These are phyloP conservation scores for Clarireedia homoeocarpa DNA, from an alignment of 2,329 filamentous ascomycete genomes.

Conservation along the genomic window DNA sequence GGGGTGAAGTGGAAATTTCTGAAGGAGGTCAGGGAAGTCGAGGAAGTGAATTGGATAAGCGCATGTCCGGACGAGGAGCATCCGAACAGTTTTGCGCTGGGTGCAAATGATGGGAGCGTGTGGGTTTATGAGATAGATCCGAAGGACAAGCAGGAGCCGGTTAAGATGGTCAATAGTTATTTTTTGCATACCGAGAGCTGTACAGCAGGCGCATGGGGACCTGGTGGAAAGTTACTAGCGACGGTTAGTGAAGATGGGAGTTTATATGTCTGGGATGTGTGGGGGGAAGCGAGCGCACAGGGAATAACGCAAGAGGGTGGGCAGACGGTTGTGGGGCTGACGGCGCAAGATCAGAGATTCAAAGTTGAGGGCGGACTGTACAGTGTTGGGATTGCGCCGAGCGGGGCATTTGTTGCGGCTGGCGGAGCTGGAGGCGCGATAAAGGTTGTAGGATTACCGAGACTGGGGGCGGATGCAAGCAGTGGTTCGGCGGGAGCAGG, in stretches of 20 bases:
- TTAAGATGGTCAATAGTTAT: constrained; percentile 84
- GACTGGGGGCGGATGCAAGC: constrained; percentile 32
- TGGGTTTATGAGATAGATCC: constrained; percentile 90
- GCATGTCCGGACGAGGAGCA: constrained; percentile 64
- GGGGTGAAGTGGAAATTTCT: constrained; percentile 56
- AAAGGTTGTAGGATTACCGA: constrained; percentile 76
- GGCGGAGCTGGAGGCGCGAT: constrained; percentile 84
- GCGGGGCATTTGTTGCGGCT: constrained; percentile 70
- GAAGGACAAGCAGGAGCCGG: constrained; percentile 48
- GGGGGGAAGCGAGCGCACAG: constrained; percentile 34
- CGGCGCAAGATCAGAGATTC: constrained; percentile 79
- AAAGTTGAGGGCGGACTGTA: constrained; percentile 86
- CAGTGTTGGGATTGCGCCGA: constrained; percentile 76
- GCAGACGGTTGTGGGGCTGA: constrained; percentile 68
- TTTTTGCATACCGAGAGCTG: constrained; percentile 82
- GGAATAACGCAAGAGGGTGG: constrained; percentile 48
- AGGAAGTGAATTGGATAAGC: constrained; percentile 87
- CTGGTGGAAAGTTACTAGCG: constrained; percentile 77
- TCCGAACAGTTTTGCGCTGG: constrained; percentile 78
- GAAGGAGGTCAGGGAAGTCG: constrained; percentile 77
- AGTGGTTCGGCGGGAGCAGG: constrained; percentile 20
- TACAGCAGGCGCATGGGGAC: constrained; percentile 86
- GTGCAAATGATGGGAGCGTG: constrained; percentile 82
- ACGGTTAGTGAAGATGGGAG: constrained; percentile 85
- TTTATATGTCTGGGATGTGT: constrained; percentile 77